Percentiles rank a stretch among this genome's conserved stretches.
Conservation (phyloP, 176 grass and related monocot genomes). For the Eremochloa ophiuroides region DNA sequence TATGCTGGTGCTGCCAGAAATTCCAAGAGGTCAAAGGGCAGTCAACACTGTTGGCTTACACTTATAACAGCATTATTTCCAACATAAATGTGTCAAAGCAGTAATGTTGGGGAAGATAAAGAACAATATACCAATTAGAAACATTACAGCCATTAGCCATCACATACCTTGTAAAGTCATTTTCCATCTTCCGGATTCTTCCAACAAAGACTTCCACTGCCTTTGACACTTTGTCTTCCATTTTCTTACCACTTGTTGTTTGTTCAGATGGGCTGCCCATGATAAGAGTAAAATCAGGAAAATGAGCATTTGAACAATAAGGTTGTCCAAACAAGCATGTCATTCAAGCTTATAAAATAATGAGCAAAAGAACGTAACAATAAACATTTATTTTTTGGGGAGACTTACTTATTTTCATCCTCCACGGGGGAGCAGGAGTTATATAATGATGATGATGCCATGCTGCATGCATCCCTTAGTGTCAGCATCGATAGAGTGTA, state of each 20-base stretch:
- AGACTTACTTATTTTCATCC: slow-evolving; percentile 65
- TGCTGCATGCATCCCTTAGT: slow-evolving; percentile 73
- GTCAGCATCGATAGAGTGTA: slow-evolving; percentile 65
- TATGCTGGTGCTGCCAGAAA: neutral
- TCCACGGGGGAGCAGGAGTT: slow-evolving; percentile 38
- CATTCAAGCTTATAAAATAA: slow-evolving; percentile 10
- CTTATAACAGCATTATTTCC: neutral
- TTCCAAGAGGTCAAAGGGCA: neutral
- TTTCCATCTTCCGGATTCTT: slow-evolving; percentile 72
- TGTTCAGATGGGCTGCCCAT: slow-evolving; percentile 55
- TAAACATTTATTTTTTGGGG: neutral
- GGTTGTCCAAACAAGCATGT: neutral
- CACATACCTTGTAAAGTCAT: slow-evolving; percentile 66
- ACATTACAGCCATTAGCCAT: neutral
- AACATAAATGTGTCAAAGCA: slow-evolving; percentile 12
- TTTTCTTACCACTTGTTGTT: slow-evolving; percentile 49
- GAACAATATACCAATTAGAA: neutral
- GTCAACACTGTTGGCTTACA: no score
- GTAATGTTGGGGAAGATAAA: neutral
- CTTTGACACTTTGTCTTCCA: slow-evolving; percentile 58
- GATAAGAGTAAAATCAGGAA: slow-evolving; percentile 39
- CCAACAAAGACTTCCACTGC: slow-evolving; percentile 70
- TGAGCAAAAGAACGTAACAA: neutral
- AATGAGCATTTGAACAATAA: slow-evolving; percentile 11
- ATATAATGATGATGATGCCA: slow-evolving; percentile 40